Base-by-base conservation (phyloP, 2,329 filamentous ascomycete genomes). In the Nigrospora oryzae region DNA sequence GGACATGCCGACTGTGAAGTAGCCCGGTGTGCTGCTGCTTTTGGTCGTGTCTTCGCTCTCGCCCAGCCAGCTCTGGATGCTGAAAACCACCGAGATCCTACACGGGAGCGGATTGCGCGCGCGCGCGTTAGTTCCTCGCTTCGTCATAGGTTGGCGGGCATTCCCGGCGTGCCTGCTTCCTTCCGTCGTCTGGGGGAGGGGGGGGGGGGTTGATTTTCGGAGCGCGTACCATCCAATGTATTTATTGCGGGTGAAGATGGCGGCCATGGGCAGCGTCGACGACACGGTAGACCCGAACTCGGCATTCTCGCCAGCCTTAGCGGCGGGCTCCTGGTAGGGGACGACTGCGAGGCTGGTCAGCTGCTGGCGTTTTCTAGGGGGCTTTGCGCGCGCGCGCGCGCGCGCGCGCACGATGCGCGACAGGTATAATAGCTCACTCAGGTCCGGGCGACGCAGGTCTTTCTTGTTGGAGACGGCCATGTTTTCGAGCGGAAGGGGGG, bases 181-280 rank as follows among this genome's bases (percentile, higher is more conserved):
- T n/a, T n/a, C n/a, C n/a, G n/a, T n/a, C n/a, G n/a, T n/a, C n/a
- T n/a, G n/a, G n/a, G n/a, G n/a, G n/a, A n/a, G n/a, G n/a, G n/a
- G n/a, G n/a, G n/a, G n/a, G n/a, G n/a, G n/a, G n/a, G n/a, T n/a
- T n/a, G n/a, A n/a, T n/a, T 1, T 6, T 12, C 23, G 10, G 11
- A n/a, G 15, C 39, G 62, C 70, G 49, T 65, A 80, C 77, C 80
- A 84, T 60, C 80, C 80, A 46, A 84, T 68, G 58, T 79, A 93
- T 76, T 87, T 86, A 70, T 95, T 95, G 54, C 89, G 79, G 56
- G 86, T 93, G 63, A 95, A 93, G 76, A 95, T 94, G 51, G 90
- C 90, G 47, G 88, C 89, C 91, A 96, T 96, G 47, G 91, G 91
- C 60, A 97, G 73, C 33, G 90, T 94, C 60, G 84, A 91, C 28